These are phyloP conservation scores for Colletotrichum nymphaeae DNA, from an alignment of 2,329 filamentous ascomycete species.

Conservation along the genomic window DNA sequence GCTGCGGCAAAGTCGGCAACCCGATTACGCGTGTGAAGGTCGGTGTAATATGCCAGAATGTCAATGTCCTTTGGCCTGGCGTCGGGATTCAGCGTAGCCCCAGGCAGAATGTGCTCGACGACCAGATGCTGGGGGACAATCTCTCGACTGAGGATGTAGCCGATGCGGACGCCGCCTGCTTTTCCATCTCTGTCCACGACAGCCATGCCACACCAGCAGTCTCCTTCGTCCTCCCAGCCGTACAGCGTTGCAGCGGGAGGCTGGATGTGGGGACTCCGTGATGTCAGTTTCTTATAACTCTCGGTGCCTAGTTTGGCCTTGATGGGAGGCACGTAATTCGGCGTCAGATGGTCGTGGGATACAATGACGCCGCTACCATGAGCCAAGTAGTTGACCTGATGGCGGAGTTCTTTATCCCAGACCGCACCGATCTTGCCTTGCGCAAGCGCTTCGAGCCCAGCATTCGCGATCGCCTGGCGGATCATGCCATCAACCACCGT, in stretches of 20 bases:
- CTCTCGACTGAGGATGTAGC: slow-evolving; percentile 67
- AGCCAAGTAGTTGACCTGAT: slow-evolving; percentile 80
- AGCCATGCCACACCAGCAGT: slow-evolving; percentile 84
- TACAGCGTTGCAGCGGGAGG: slow-evolving; percentile 61
- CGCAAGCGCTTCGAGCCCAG: slow-evolving; percentile 59
- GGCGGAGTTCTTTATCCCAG: slow-evolving; percentile 56
- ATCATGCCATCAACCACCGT: slow-evolving; percentile 55
- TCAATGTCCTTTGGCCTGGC: slow-evolving; percentile 77
- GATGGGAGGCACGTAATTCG: slow-evolving; percentile 58
- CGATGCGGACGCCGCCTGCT: slow-evolving; percentile 71
- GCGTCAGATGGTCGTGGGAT: slow-evolving; percentile 70
- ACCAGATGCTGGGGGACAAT: slow-evolving; percentile 77
- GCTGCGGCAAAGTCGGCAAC: slow-evolving; percentile 55
- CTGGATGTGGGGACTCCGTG: no score
- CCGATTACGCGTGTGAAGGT: slow-evolving; percentile 53
- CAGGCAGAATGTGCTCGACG: slow-evolving; percentile 76
- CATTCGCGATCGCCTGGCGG: slow-evolving; percentile 54
- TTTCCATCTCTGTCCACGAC: slow-evolving; percentile 52
- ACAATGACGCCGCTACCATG: slow-evolving; percentile 73
- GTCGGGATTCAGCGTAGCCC: slow-evolving; percentile 70
- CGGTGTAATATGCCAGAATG: slow-evolving; percentile 71
- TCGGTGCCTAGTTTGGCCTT: slow-evolving; percentile 36
- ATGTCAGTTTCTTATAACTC: not conserved
- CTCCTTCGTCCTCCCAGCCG: slow-evolving; percentile 81
- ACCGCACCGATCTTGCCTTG: slow-evolving; percentile 58